phyloP scores from a whole-genome alignment of 805 yeast genomes.

The Suhomyces faveliae region DNA sequence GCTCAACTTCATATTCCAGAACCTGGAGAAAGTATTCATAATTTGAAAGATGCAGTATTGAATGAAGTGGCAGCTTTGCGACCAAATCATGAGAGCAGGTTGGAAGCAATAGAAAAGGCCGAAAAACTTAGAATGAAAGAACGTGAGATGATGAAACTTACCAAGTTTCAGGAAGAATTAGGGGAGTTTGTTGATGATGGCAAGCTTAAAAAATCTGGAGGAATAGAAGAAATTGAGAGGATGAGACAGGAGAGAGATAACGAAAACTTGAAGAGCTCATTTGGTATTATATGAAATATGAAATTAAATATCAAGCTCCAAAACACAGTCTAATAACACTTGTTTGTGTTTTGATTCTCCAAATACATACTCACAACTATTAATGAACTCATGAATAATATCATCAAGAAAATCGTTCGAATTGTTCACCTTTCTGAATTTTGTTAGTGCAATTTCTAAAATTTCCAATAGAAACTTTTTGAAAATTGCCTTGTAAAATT shows the following conservation, averaged over 20 bases:
- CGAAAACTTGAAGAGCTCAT: conserved; percentile 57
- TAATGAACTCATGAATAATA: conserved; percentile 11
- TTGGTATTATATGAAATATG: conserved; percentile 26
- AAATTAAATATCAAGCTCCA: conserved; percentile 1
- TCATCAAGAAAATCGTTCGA: conserved; percentile 1
- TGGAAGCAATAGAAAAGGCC: conserved; percentile 87
- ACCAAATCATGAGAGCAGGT: conserved; percentile 82
- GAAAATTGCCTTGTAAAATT: conserved; percentile 4
- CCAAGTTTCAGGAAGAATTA: conserved; percentile 80
- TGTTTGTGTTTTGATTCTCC: background rate
- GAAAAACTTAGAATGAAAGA: conserved; percentile 78
- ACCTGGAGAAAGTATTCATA: conserved; percentile 61
- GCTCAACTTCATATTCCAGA: conserved; percentile 50
- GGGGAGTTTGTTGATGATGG: conserved; percentile 80
- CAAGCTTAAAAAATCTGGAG: conserved; percentile 79
- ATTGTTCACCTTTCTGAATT: conserved; percentile 14
- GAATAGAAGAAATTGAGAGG: conserved; percentile 82
- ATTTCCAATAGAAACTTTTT: conserved; percentile 14
- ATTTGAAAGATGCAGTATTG: conserved; percentile 72
- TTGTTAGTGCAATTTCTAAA: conserved; percentile 12
- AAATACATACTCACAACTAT: background rate
- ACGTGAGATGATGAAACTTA: conserved; percentile 51
- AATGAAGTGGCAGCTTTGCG: conserved; percentile 72
- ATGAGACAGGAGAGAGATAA: conserved; percentile 64
- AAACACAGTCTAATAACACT: conserved; percentile 6